Percentiles rank a stretch among this genome's conserved stretches.
These are phyloP conservation scores for Fusarium sambucinum DNA, from an alignment of 2,329 filamentous ascomycete species.

Conservation along the genomic window DNA sequence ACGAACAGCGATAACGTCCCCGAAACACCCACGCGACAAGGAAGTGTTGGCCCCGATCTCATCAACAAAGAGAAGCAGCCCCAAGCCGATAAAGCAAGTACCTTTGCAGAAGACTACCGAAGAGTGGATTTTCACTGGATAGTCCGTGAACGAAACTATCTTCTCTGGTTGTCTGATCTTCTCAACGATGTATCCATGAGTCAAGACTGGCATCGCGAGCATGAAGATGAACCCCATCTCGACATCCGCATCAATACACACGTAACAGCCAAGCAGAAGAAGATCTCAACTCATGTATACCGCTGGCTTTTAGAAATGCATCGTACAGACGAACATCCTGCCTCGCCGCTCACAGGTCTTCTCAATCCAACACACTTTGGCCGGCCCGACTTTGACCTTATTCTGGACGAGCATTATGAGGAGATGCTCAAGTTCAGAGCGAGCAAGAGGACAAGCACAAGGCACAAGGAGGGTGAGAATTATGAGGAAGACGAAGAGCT, in stretches of 20 bases:
- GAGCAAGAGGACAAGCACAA: constrained; percentile 25
- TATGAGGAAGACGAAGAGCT: constrained; percentile 51
- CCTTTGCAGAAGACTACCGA: constrained; percentile 57
- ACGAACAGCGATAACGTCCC: background rate
- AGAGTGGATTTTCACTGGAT: constrained; percentile 72
- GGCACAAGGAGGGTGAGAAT: background rate
- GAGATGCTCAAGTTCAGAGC: constrained; percentile 60
- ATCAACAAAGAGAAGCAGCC: constrained; percentile 34
- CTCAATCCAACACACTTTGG: constrained; percentile 67
- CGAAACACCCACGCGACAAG: background rate
- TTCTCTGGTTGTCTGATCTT: constrained; percentile 69
- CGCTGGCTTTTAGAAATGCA: constrained; percentile 68
- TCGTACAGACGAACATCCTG: constrained; percentile 62
- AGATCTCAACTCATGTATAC: constrained; percentile 66
- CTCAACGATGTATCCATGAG: constrained; percentile 62
- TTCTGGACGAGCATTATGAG: constrained; percentile 66
- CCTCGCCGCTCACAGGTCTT: constrained; percentile 66
- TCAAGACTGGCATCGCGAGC: constrained; percentile 54
- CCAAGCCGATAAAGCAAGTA: constrained; percentile 33
- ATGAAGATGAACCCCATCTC: constrained; percentile 56
- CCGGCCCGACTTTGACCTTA: constrained; percentile 64
- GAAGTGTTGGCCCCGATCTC: constrained; percentile 6
- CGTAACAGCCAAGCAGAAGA: constrained; percentile 66
- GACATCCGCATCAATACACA: constrained; percentile 69
- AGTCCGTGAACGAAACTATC: constrained; percentile 67